phyloP scores from a whole-genome alignment of 2,329 filamentous ascomycete species.

The Xylariaceae sp. region DNA sequence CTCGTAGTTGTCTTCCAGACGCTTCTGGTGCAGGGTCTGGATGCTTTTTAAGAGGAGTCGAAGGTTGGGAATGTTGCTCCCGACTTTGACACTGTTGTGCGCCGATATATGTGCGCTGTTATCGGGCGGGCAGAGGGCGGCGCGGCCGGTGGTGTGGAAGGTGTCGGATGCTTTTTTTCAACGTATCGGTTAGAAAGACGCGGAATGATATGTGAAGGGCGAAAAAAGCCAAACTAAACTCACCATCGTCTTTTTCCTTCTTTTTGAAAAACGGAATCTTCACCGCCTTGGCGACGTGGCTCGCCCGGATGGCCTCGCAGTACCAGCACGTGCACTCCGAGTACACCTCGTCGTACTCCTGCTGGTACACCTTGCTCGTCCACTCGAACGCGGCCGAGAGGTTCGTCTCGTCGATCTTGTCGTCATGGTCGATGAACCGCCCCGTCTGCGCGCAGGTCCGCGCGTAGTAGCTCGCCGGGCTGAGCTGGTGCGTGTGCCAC shows the following conservation, averaged over 20 bases:
- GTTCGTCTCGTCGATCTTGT: conserved; percentile 67
- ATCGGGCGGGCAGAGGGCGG: conserved; percentile 46
- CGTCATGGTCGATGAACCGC: conserved; percentile 73
- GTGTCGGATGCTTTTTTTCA: conserved; percentile 35
- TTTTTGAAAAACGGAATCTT: conserved; percentile 40
- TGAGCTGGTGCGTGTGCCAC: conserved; percentile 78
- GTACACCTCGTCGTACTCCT: conserved; percentile 60
- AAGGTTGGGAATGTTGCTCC: conserved; percentile 22
- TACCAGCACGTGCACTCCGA: conserved; percentile 79
- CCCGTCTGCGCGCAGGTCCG: conserved; percentile 44
- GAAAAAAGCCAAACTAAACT: neutral
- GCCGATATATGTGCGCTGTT: conserved; percentile 66
- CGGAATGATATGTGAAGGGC: neutral
- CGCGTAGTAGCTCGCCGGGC: conserved; percentile 55
- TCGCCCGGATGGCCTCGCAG: conserved; percentile 64
- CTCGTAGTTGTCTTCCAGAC: conserved; percentile 51
- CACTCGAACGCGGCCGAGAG: conserved; percentile 64
- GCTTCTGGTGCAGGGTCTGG: conserved; percentile 26
- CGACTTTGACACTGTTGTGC: conserved; percentile 57
- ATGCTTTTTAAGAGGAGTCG: conserved; percentile 35
- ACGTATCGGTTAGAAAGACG: too few relatives aligned
- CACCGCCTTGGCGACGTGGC: conserved; percentile 43
- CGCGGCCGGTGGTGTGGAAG: conserved; percentile 44
- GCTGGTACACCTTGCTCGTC: conserved; percentile 66
- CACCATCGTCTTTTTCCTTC: conserved; percentile 35